A percentile compares a stretch with the other conserved stretches of the same genome.
Evolutionary conservation across 306 rosid genomes (phyloP).

Genomic region (Lathyrus aphaca): DNA sequence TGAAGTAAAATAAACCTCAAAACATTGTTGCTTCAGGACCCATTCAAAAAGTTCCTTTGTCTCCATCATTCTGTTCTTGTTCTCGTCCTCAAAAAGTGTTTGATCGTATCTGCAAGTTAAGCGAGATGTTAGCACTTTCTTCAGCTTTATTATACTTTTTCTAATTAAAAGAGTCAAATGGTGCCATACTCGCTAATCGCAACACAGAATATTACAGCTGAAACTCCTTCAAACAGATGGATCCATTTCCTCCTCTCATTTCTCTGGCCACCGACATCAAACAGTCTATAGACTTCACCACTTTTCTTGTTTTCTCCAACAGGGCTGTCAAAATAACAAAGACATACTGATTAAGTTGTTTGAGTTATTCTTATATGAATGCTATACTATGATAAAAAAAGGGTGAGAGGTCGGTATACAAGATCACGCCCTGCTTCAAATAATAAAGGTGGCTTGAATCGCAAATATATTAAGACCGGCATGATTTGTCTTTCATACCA

Average conservation of each 20-base stretch:
- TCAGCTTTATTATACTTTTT: constrained; percentile 31
- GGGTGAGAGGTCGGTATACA: neutral
- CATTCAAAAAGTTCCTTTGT: constrained; percentile 93
- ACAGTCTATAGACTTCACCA: constrained; percentile 94
- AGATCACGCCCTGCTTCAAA: neutral
- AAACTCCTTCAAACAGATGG: constrained; percentile 98
- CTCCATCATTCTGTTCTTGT: constrained; percentile 94
- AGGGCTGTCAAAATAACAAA: constrained; percentile 73
- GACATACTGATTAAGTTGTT: constrained; percentile 22
- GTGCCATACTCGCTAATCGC: constrained; percentile 93
- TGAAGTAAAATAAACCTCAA: constrained; percentile 66
- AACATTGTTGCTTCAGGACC: constrained; percentile 96
- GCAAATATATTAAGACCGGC: constrained; percentile 1
- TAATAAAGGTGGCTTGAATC: constrained; percentile 7
- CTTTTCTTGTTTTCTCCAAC: constrained; percentile 98
- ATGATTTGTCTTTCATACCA: neutral
- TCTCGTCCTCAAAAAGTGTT: constrained; percentile 95
- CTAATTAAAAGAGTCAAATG: constrained; percentile 9
- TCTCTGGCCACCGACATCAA: constrained; percentile 99
- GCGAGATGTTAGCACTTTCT: constrained; percentile 24
- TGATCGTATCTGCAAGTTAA: constrained; percentile 84
- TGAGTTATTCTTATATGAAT: constrained; percentile 5
- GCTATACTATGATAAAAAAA: constrained; percentile 5
- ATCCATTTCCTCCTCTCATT: constrained; percentile 99
- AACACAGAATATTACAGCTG: constrained; percentile 98